Evolutionary conservation across 192 early-diverging fungal species (phyloP).

Genomic region (Chytriomyces confervae): DNA sequence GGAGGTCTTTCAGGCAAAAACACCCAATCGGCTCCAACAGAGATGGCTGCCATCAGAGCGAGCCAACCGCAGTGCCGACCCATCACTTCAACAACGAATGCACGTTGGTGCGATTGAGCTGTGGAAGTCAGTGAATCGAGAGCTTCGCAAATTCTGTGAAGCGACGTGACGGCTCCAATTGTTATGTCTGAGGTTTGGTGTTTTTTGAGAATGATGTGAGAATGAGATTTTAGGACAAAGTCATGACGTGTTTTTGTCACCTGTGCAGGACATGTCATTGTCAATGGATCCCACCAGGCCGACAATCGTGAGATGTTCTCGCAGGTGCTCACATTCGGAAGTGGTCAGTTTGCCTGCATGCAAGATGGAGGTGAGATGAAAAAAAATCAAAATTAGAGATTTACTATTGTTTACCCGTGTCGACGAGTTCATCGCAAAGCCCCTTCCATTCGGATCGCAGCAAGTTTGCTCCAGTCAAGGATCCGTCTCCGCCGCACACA

Average conservation of each 20-base stretch:
- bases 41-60: constrained; percentile 68
- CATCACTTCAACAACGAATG: constrained; percentile 99
- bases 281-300: constrained; percentile 97
- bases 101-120: constrained; percentile 91
- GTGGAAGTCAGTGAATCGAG: constrained; percentile 93
- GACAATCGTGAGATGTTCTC: constrained; percentile 84
- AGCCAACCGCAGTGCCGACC: constrained; percentile 98
- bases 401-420: constrained; percentile 31
- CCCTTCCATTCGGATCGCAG: constrained; percentile 91
- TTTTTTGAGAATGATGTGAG: background rate
- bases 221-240: constrained; percentile 1
- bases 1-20: constrained; percentile 96
- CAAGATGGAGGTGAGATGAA: background rate
- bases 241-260: constrained; percentile 6
- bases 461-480: constrained; percentile 92
- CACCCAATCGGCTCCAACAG: constrained; percentile 93
- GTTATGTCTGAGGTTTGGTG: constrained; percentile 80
- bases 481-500: constrained; percentile 96
- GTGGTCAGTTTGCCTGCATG: constrained; percentile 55
- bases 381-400: background rate
- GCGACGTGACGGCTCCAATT: constrained; percentile 90
- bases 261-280: constrained; percentile 78
- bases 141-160: constrained; percentile 95
- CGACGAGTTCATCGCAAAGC: constrained; percentile 77
- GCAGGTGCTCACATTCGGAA: constrained; percentile 65